Base-by-base conservation (phyloP, 2,329 filamentous ascomycete species). In the Epicoccum sorghinum region DNA sequence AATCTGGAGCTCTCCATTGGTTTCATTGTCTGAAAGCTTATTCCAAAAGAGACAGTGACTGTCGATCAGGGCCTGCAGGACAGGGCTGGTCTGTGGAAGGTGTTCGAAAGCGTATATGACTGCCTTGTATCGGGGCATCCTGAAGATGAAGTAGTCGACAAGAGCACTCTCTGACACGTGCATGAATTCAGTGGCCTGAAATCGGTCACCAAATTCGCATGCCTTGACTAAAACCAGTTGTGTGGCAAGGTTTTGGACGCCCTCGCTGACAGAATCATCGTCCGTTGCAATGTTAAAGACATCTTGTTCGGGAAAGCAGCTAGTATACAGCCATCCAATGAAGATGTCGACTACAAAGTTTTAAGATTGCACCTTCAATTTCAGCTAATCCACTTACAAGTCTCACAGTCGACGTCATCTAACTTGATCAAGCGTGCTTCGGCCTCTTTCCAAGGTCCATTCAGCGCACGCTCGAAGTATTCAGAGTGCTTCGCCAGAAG, bases 241-340 rank as follows among this genome's bases (percentile, higher is more conserved):
- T 13, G 23, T 32, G 3, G 9, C n/a, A 27, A 18, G 5, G 13
- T 29, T 33, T 12, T 33, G 32, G 13, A 3, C 10, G 32, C 7
- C 25, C 18, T 18, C 18, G 18, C 18, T 18, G 18, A 18, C 18
- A 18, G 18, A 18, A 3, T 18, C 18, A 18, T 18, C 18, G 18
- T 18, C 18, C 18, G 18, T 18, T 18, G 18, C 18, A 18, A 18
- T 18, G 18, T 18, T 2, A 13, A 41, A 40, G 2, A 13, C 13
- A 25, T 33, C 12, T 10, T 36, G 10, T 9, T 38, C 43, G 3
- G 35, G 55, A 5, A 53, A 40, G 2, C 4, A 44, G 1, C 50
- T 33, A 1, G 58, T 49, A 23, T 66, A 59, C 0, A 63, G 39
- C 63, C 61, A 63, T 12, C 63, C 38, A 12, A 64, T 42, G 23